A percentile compares a stretch with the other conserved stretches of the same genome.
phyloP scores from a whole-genome alignment of 2,329 filamentous ascomycete genomes.

The Phaeosphaeriaceae sp. region DNA sequence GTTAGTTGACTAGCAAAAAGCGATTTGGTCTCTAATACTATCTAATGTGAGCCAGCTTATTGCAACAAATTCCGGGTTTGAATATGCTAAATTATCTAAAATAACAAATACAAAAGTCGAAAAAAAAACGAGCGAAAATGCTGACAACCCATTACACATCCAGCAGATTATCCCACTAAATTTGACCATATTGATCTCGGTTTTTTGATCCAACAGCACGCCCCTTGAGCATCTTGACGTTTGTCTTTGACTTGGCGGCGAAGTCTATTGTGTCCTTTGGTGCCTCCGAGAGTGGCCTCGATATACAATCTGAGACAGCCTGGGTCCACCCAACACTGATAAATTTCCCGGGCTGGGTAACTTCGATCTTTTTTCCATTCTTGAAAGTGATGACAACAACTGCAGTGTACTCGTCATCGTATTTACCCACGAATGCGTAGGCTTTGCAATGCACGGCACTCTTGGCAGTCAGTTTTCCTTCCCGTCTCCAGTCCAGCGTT shows the following conservation, averaged over 20 bases:
- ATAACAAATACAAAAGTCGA: too few relatives aligned
- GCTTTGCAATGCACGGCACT: neutral
- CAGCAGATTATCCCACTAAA: too few relatives aligned
- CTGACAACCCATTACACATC: too few relatives aligned
- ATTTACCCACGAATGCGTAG: neutral
- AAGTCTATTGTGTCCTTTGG: neutral
- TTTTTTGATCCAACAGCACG: neutral
- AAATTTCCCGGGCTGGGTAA: neutral
- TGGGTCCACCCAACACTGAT: neutral
- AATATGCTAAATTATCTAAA: slow-evolving; percentile 2
- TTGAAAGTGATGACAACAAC: neutral
- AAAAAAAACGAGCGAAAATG: too few relatives aligned
- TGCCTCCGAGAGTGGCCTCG: neutral
- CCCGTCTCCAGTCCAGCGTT: neutral
- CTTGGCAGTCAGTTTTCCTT: neutral
- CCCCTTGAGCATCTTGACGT: neutral
- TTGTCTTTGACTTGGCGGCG: neutral
- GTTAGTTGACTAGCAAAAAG: too few relatives aligned
- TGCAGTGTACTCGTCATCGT: neutral
- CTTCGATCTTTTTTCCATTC: neutral
- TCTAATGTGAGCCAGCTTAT: too few relatives aligned
- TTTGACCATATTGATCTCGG: neutral
- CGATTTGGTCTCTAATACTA: too few relatives aligned
- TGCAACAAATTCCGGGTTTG: too few relatives aligned
- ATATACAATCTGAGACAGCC: neutral